Conservation (phyloP, 495 filamentous ascomycete genomes). For the Penicillium fimorum region DNA sequence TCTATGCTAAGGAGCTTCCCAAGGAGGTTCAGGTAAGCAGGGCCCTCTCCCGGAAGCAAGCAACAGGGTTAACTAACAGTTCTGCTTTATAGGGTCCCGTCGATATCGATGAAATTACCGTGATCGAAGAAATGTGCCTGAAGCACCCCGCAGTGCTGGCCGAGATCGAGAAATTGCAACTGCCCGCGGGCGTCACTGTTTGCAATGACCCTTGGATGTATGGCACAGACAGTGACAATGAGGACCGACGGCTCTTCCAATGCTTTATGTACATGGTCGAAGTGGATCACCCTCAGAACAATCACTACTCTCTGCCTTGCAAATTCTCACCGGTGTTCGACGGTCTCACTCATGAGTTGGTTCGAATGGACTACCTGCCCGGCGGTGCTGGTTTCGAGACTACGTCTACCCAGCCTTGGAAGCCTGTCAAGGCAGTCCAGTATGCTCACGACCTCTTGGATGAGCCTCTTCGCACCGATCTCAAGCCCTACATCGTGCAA, state of each 20-base stretch:
- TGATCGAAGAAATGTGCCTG: conserved; percentile 42
- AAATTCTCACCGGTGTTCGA: conserved; percentile 76
- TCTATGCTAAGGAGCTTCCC: conserved; percentile 40
- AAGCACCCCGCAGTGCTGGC: conserved; percentile 41
- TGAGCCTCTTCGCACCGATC: conserved; percentile 48
- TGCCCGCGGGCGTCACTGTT: conserved; percentile 40
- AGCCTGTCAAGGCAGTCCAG: conserved; percentile 56
- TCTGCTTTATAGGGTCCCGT: conserved; percentile 31
- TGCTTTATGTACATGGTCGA: conserved; percentile 47
- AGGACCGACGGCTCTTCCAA: conserved; percentile 43
- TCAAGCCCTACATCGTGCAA: conserved; percentile 73
- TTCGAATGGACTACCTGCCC: conserved; percentile 52
- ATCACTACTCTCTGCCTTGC: conserved; percentile 79
- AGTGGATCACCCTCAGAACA: conserved; percentile 48
- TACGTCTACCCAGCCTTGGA: conserved; percentile 37
- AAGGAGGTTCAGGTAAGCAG: conserved; percentile 40
- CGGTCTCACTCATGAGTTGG: conserved; percentile 60
- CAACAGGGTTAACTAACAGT: conserved; percentile 8
- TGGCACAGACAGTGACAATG: conserved; percentile 37
- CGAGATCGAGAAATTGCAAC: conserved; percentile 43
- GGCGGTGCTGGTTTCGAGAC: conserved; percentile 33
- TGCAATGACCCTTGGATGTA: conserved; percentile 52
- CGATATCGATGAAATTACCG: conserved; percentile 42
- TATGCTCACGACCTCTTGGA: conserved; percentile 43
- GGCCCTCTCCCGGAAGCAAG: not conserved